Conservation (phyloP, 140 eudicot genomes). For the Ambrosia hybrid region DNA sequence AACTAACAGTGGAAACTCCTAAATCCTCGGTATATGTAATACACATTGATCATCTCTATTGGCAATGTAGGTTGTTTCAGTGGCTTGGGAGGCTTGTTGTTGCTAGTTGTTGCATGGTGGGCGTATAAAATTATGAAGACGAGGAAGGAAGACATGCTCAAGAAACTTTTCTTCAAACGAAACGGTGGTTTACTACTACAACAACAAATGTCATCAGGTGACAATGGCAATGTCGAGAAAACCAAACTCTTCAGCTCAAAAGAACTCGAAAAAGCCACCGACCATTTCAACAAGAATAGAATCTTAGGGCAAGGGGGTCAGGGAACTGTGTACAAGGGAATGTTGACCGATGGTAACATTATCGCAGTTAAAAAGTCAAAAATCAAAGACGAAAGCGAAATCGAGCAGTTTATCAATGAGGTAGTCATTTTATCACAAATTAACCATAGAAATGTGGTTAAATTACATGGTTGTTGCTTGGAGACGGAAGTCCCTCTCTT, state of each 20-base stretch:
- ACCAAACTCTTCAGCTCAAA: not conserved
- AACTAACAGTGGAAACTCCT: no score
- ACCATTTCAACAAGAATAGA: constrained; percentile 10
- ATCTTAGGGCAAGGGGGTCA: constrained; percentile 20
- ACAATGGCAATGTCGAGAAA: no score
- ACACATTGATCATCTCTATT: not conserved
- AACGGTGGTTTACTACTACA: not conserved
- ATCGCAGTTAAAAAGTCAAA: constrained; percentile 18
- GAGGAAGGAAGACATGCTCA: constrained; percentile 13
- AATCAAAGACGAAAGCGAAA: constrained; percentile 14
- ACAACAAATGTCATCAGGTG: no score
- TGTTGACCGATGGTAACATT: constrained; percentile 16
- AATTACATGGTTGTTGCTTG: no score
- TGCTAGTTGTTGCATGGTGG: constrained; percentile 1
- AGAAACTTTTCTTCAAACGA: constrained; percentile 12
- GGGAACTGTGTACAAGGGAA: constrained; percentile 20
- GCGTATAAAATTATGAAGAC: constrained; percentile 10
- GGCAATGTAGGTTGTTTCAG: constrained; percentile 17
- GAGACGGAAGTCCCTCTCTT: not conserved
- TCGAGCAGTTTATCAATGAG: constrained; percentile 6
- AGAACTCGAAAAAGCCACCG: constrained; percentile 19
- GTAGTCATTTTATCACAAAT: constrained; percentile 19
- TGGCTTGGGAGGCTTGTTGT: constrained; percentile 4
- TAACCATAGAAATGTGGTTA: not conserved
- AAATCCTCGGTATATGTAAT: not conserved